Percentiles rank a stretch among this genome's conserved stretches.
These are phyloP conservation scores for Boletus tomentosulus DNA, from an alignment of 768 basidiomycete species.

Conservation along the genomic window DNA sequence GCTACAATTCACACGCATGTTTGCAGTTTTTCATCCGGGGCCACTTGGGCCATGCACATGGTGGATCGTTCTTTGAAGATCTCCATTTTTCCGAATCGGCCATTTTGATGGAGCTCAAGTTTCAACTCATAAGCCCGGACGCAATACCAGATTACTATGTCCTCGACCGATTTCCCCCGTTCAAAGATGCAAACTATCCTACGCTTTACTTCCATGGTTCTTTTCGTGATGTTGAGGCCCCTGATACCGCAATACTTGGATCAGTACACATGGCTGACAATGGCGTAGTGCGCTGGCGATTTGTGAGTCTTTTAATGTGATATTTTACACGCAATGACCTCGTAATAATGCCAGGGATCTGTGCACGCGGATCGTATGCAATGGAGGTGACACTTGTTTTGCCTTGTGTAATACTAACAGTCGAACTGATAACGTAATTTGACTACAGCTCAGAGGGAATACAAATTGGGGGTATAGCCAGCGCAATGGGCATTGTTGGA, in stretches of 20 bases:
- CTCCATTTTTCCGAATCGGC: constrained; percentile 59
- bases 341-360: constrained; percentile 40
- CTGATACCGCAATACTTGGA: constrained; percentile 46
- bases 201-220: constrained; percentile 46
- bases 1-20: neutral
- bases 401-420: neutral
- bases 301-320: constrained; percentile 41
- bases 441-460: constrained; percentile 56
- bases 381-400: constrained; percentile 48
- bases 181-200: constrained; percentile 32
- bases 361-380: constrained; percentile 49
- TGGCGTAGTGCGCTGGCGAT: constrained; percentile 50
- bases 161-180: constrained; percentile 20
- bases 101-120: constrained; percentile 54
- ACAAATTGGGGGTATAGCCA: constrained; percentile 62
- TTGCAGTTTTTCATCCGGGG: constrained; percentile 18
- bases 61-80: constrained; percentile 45
- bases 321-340: constrained; percentile 1
- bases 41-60: constrained; percentile 19
- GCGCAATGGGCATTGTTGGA: constrained; percentile 63
- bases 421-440: neutral
- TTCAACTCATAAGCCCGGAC: constrained; percentile 40
- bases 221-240: constrained; percentile 39
- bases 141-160: constrained; percentile 19
- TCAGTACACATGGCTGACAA: constrained; percentile 46